These are phyloP conservation scores for Neofusicoccum ribis DNA, from an alignment of 2,329 filamentous ascomycete species.

Conservation along the genomic window DNA sequence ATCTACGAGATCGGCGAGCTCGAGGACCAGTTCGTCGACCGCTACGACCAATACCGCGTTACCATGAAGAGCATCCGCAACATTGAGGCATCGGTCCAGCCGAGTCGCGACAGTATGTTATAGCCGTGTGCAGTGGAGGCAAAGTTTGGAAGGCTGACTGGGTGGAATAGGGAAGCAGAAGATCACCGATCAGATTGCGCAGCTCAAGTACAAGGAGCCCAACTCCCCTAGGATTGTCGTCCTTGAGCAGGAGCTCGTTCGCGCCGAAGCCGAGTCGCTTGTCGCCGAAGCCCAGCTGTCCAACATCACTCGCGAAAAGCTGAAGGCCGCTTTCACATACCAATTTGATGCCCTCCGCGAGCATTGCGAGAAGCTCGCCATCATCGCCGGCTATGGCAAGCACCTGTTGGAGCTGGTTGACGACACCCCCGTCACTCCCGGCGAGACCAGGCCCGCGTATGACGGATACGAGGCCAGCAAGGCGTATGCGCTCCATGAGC, in stretches of 20 bases:
- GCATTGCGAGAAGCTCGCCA: conserved; percentile 96
- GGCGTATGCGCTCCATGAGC: conserved; percentile 51
- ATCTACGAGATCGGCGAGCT: conserved; percentile 98
- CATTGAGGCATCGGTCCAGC: conserved; percentile 97
- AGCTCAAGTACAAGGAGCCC: conserved; percentile 99
- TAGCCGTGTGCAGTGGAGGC: background rate
- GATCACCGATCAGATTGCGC: conserved; percentile 97
- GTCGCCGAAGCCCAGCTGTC: conserved; percentile 97
- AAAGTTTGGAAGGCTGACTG: background rate
- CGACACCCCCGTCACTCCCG: conserved; percentile 93
- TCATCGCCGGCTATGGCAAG: conserved; percentile 97
- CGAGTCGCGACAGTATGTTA: conserved; percentile 86
- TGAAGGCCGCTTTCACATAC: conserved; percentile 97
- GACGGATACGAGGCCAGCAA: conserved; percentile 98
- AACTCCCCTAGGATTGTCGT: conserved; percentile 97
- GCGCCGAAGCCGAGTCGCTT: conserved; percentile 96
- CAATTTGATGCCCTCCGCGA: conserved; percentile 97
- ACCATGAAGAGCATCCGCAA: conserved; percentile 99
- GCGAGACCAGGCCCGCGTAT: conserved; percentile 92
- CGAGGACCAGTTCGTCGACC: conserved; percentile 97
- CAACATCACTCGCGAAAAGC: conserved; percentile 99
- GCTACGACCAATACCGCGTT: conserved; percentile 98
- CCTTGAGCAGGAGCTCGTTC: conserved; percentile 96
- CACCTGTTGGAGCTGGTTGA: conserved; percentile 96
- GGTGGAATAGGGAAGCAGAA: conserved; percentile 81